Conservation (phyloP, 1,284 basidiomycete species). For the Anthracocystis walkeri region DNA sequence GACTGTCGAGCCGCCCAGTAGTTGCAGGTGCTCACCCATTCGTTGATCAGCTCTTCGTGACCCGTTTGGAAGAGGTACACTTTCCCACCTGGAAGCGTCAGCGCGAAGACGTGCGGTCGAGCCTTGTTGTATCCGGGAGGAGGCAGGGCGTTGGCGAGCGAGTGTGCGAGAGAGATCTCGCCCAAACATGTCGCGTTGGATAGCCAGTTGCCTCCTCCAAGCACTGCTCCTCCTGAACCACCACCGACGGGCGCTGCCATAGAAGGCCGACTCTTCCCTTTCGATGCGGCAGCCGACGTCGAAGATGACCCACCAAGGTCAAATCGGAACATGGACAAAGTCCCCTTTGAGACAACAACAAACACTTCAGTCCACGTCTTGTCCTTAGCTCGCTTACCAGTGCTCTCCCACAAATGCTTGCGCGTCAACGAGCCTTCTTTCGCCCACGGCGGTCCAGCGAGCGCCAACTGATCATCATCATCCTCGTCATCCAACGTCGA, state of each 20-base stretch:
- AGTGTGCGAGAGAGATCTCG: slow-evolving; percentile 84
- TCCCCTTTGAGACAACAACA: slow-evolving; percentile 92
- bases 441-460: slow-evolving; percentile 96
- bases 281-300: not conserved
- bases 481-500: slow-evolving; percentile 33
- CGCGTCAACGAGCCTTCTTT: slow-evolving; percentile 95
- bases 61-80: slow-evolving; percentile 98
- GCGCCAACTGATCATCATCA: slow-evolving; percentile 87
- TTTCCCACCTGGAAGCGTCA: slow-evolving; percentile 86
- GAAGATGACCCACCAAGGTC: slow-evolving; percentile 16
- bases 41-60: slow-evolving; percentile 94
- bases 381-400: slow-evolving; percentile 83
- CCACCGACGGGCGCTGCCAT: not conserved
- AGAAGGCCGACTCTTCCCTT: not conserved
- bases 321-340: slow-evolving; percentile 86
- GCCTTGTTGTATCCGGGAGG: slow-evolving; percentile 89
- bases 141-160: slow-evolving; percentile 86
- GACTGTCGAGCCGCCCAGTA: slow-evolving; percentile 96
- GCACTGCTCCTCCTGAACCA: slow-evolving; percentile 64
- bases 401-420: slow-evolving; percentile 91
- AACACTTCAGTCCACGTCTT: slow-evolving; percentile 90
- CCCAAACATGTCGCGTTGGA: slow-evolving; percentile 86
- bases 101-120: slow-evolving; percentile 93
- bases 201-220: slow-evolving; percentile 97
- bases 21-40: slow-evolving; percentile 98